Evolutionary conservation across 2,329 filamentous ascomycete species (phyloP), one percentile per base, ranked within the genome.

Genomic region (Aspergillus pseudoglaucus): DNA sequence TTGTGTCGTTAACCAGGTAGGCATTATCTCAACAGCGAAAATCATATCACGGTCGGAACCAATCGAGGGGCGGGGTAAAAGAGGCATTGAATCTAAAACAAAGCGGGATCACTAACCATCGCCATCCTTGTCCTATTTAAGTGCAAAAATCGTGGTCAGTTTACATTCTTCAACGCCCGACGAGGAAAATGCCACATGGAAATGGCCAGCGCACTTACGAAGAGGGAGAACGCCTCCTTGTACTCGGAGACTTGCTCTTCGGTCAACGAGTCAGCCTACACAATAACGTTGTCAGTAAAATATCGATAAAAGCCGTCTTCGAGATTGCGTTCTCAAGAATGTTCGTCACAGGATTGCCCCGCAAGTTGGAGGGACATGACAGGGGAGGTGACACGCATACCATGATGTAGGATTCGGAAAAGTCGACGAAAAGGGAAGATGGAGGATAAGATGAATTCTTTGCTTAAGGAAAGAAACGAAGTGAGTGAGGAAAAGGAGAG

Each of bases 191-290:
- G 14, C 33, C n/a, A 18, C n/a, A 37, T 18, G n/a, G 33, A 18
- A n/a, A 37, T 37, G 33, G n/a, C 37, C 15, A 39, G 37, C 37
- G 37, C 37, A 84, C 93, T 85, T 85, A 98, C 93, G 76, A 98
- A 98, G 60, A 98, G 88, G 72, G 93, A 98, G 79, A 98, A 98
- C 47, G 93, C 93, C 80, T 98, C 93, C 87, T 97, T 98, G 82
- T 97, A 98, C 80, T 98, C 93, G 71, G 93, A 97, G 72, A 98
- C 93, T 83, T 98, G 93, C 79, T 98, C 93, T 82, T 98, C 93
- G 64, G 93, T 97, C 69, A 98, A 86, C 74, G 91, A 91, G 73
- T 98, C 93, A 73, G 91, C 91, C 91, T 97, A 71, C 10, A 49
- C 57, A 42, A 46, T 43, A 56, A 51, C 49, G 52, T 53, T 57